phyloP scores from a whole-genome alignment of 2,329 filamentous ascomycete genomes.

The Diaporthe capsici region DNA sequence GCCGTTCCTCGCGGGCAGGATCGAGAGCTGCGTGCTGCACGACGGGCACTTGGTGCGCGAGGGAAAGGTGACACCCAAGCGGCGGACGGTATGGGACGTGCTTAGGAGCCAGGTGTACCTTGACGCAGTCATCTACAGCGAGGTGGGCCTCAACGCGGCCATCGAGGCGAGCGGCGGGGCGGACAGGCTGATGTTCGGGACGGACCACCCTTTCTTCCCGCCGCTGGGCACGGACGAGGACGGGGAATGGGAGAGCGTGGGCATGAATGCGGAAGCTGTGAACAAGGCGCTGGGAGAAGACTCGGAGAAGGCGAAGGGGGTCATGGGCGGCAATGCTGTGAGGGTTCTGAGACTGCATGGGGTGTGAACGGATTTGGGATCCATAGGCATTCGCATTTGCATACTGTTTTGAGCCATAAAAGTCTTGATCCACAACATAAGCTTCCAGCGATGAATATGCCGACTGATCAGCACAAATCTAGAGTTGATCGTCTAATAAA shows the following conservation, averaged over 20 bases:
- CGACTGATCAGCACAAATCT: not conserved
- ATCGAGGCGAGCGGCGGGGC: conserved; percentile 74
- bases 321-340: conserved; percentile 50
- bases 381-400: not conserved
- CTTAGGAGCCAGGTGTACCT: conserved; percentile 84
- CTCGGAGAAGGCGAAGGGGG: conserved; percentile 43
- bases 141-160: conserved; percentile 79
- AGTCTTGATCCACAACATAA: conserved; percentile 14
- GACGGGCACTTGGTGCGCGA: conserved; percentile 80
- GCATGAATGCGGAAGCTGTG: conserved; percentile 55
- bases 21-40: conserved; percentile 89
- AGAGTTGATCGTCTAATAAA: conserved; percentile 10
- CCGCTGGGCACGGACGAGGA: conserved; percentile 74
- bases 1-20: conserved; percentile 88
- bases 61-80: conserved; percentile 64
- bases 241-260: conserved; percentile 79
- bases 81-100: conserved; percentile 69
- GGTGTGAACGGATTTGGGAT: conserved; percentile 36
- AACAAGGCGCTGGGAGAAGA: conserved; percentile 46
- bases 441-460: conserved; percentile 5
- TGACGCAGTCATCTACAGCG: conserved; percentile 88
- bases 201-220: conserved; percentile 89
- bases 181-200: conserved; percentile 84
- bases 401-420: not conserved
- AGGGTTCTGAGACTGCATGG: conserved; percentile 47